Evolutionary conservation across 164 flowering plant species (phyloP).

Genomic region (Vitis rotundifolia): DNA sequence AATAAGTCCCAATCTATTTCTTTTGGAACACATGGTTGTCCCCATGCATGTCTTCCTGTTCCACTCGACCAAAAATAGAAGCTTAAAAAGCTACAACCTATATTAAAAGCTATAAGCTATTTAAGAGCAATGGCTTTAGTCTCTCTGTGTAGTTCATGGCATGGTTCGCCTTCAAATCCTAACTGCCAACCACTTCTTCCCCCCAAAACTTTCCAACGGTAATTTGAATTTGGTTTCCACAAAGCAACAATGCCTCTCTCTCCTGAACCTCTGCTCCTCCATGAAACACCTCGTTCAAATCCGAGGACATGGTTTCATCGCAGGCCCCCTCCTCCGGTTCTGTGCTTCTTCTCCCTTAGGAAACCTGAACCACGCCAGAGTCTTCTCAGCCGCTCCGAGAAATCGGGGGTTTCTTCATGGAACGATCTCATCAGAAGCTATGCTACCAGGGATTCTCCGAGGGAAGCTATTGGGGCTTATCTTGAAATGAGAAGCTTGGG

Average conservation of each 20-base stretch:
- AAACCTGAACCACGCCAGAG: constrained; percentile 25
- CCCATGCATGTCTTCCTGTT: too few relatives aligned
- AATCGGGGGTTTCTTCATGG: constrained; percentile 37
- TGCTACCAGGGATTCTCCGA: constrained; percentile 31
- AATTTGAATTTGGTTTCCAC: constrained; percentile 25
- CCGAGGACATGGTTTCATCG: constrained; percentile 47
- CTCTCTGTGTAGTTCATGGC: background rate
- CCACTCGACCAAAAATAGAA: too few relatives aligned
- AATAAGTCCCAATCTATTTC: too few relatives aligned
- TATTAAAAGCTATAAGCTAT: too few relatives aligned
- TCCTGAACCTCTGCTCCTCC: constrained; percentile 38
- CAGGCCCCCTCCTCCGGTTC: constrained; percentile 35
- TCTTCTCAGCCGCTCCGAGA: constrained; percentile 21
- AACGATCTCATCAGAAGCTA: constrained; percentile 53
- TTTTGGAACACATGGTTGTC: too few relatives aligned
- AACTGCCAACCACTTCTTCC: constrained; percentile 15
- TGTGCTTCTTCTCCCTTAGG: constrained; percentile 32
- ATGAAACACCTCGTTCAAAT: constrained; percentile 39
- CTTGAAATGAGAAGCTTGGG: constrained; percentile 38
- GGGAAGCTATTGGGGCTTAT: constrained; percentile 34
- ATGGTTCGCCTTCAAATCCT: constrained; percentile 31
- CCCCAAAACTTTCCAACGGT: constrained; percentile 25
- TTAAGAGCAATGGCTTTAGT: too few relatives aligned
- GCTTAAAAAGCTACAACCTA: too few relatives aligned
- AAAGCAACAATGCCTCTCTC: constrained; percentile 30